These are phyloP conservation scores for Eragrostis tef DNA, from an alignment of 202 grass and related monocot genomes.

Conservation along the genomic window DNA sequence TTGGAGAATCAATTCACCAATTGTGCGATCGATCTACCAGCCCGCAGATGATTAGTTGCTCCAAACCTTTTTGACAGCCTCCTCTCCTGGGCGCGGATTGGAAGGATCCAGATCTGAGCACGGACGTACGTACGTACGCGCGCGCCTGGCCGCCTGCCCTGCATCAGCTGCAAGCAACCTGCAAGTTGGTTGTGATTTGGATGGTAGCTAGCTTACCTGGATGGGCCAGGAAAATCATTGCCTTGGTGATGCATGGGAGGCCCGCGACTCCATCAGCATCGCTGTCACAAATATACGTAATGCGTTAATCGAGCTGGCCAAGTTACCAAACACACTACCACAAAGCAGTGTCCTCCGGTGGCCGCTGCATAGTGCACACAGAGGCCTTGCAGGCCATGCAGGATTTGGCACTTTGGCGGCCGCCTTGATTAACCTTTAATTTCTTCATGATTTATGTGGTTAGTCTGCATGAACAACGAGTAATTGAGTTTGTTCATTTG, in stretches of 20 bases:
- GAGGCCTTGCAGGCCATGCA: no score
- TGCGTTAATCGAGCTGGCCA: background rate
- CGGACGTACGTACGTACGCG: background rate
- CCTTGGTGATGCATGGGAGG: background rate
- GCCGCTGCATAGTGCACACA: no score
- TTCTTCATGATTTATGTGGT: no score
- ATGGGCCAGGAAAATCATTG: slow-evolving; percentile 2
- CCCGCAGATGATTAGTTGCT: background rate
- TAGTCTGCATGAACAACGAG: no score
- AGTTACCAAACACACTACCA: background rate
- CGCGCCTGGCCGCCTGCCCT: background rate
- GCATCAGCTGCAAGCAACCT: background rate
- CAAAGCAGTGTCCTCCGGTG: background rate
- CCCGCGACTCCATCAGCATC: background rate
- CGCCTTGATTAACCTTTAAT: no score
- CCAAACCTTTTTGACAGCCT: background rate
- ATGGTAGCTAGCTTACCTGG: background rate
- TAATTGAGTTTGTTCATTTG: no score
- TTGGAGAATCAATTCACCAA: background rate
- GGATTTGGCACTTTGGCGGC: no score
- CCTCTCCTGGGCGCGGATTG: background rate
- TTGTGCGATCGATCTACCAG: slow-evolving; percentile 1
- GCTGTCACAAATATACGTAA: background rate
- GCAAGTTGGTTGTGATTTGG: background rate
- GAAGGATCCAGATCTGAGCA: slow-evolving; percentile 15